Evolutionary conservation across 2,329 filamentous ascomycete species (phyloP), one percentile per base, ranked within the genome.

Genomic region (Polytolypa hystricis): DNA sequence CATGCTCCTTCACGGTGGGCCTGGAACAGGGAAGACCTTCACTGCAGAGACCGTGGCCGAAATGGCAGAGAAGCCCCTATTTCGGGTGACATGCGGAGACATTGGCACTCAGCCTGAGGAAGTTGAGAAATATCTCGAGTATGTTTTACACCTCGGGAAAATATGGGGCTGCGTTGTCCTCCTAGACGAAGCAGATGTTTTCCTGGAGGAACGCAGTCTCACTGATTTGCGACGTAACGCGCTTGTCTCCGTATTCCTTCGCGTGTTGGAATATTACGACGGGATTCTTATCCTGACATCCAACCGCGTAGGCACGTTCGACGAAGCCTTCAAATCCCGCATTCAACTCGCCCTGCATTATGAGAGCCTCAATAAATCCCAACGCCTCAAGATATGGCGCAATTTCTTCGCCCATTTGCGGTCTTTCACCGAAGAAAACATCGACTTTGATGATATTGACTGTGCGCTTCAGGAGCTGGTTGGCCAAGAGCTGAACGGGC

Each of bases 1-100:
- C 19, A 29, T 45, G 23, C 45, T 47, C 6, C 41, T 48, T n/a
- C 41, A 43, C n/a, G 47, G 47, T 11, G 37, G 37, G 1, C 47
- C 47, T 8, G 47, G 47, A 4, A 86, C 78, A 2, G 79, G 79
- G 40, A 83, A 83, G 56, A 83, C 79, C 1, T 63, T 82, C 29
- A 66, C 82, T 5, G 79, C 78, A 49, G 74, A 81, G 54, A 75
- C 70, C 44, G 76, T 77, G 12, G 77, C 77, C 25, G 78, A 75
- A 46, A 77, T 47, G 33, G 12, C 46, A 7, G 34, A 37, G 15
- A 40, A 35, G 30, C 43, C 46, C 21, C 35, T 48, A 8, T 47
- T 39, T 11, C 26, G 38, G 17, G 38, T 48, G n/a, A 43, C 35
- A n/a, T 39, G 26, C n/a, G 33, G 23, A 1, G 61, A 63, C 25